phyloP scores from a whole-genome alignment of 2,329 filamentous ascomycete species.

The Aspergillus ruber region DNA sequence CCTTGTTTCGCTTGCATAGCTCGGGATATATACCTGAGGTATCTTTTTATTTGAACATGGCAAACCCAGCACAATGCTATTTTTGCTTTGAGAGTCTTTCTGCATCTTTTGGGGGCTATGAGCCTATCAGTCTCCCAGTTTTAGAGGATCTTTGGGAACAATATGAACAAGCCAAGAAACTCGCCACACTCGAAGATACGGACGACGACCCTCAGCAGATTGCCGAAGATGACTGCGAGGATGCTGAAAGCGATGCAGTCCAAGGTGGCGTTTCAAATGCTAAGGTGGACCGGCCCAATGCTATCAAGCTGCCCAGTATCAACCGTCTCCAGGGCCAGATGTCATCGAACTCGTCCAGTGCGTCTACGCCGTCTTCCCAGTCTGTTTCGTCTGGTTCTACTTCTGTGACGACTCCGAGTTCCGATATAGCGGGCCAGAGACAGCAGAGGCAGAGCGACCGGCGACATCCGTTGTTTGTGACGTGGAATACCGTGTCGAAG shows the following conservation, averaged over 20 bases:
- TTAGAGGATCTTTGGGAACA: constrained; percentile 64
- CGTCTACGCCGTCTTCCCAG: constrained; percentile 38
- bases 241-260: constrained; percentile 13
- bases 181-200: constrained; percentile 26
- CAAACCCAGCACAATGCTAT: constrained; percentile 76
- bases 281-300: constrained; percentile 12
- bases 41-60: constrained; percentile 52
- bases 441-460: constrained; percentile 29
- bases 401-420: constrained; percentile 40
- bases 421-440: constrained; percentile 10
- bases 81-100: constrained; percentile 86
- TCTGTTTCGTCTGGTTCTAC: constrained; percentile 38
- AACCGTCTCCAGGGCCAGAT: constrained; percentile 28
- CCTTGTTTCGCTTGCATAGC: background rate
- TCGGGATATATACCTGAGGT: background rate
- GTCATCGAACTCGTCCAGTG: constrained; percentile 34
- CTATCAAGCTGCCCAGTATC: constrained; percentile 26
- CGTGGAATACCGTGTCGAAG: constrained; percentile 73
- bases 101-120: constrained; percentile 65
- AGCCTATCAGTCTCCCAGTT: constrained; percentile 59
- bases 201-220: constrained; percentile 8
- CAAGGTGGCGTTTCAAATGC: constrained; percentile 5
- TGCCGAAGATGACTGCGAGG: constrained; percentile 23
- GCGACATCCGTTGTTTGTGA: constrained; percentile 79
- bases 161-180: constrained; percentile 39